Evolutionary conservation across 164 flowering plant genomes (phyloP).

Genomic region (Euptelea pleiosperma): DNA sequence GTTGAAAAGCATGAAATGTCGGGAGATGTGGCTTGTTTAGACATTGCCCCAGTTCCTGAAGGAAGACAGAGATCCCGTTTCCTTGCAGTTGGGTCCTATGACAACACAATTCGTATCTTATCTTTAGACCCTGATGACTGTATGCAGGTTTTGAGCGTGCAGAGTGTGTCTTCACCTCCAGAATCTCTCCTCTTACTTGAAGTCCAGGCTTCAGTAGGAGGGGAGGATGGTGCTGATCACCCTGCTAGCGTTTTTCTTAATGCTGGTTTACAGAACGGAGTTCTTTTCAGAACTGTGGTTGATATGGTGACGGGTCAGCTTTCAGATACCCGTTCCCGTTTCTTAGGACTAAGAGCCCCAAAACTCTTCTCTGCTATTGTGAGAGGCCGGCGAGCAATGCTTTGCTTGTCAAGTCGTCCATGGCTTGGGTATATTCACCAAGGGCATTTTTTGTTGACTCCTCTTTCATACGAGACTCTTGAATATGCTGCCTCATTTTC

Average conservation of each 20-base stretch:
- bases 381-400: constrained; percentile 92
- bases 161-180: constrained; percentile 92
- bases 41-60: constrained; percentile 99
- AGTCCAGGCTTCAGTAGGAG: constrained; percentile 90
- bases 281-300: constrained; percentile 88
- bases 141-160: constrained; percentile 89
- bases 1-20: constrained; percentile 98
- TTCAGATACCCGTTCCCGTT: constrained; percentile 94
- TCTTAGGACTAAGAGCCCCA: constrained; percentile 88
- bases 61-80: constrained; percentile 97
- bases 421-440: constrained; percentile 98
- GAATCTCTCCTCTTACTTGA: constrained; percentile 98
- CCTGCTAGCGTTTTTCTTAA: constrained; percentile 97
- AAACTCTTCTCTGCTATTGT: constrained; percentile 80
- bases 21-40: constrained; percentile 95
- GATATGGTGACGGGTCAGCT: constrained; percentile 99
- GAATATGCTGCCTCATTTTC: constrained; percentile 97
- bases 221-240: constrained; percentile 99
- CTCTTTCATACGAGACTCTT: constrained; percentile 90
- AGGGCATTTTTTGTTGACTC: constrained; percentile 91
- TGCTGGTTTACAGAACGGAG: constrained; percentile 94
- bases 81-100: constrained; percentile 98
- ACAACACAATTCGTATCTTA: constrained; percentile 85
- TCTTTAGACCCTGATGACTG: constrained; percentile 98
- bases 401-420: constrained; percentile 92